Conservation (phyloP, 768 basidiomycete species). For the Clathrus columnatus region DNA sequence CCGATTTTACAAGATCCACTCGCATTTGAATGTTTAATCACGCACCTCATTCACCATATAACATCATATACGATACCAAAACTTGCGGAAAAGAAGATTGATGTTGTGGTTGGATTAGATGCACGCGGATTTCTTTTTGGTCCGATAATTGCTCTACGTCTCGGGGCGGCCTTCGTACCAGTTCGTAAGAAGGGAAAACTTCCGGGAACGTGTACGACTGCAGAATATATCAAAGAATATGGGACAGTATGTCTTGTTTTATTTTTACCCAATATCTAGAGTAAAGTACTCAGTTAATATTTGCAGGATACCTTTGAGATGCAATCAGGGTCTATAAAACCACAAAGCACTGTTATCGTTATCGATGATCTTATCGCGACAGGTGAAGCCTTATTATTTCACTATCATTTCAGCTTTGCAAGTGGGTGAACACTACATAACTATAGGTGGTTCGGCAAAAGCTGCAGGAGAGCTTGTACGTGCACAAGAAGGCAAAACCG, state of each 20-base stretch:
- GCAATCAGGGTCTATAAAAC: conserved; percentile 76
- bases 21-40: conserved; percentile 85
- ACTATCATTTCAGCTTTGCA: neutral
- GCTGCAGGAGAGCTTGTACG: conserved; percentile 86
- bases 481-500: conserved; percentile 71
- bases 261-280: neutral
- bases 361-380: conserved; percentile 96
- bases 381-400: conserved; percentile 39
- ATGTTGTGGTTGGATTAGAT: conserved; percentile 91
- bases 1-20: conserved; percentile 82
- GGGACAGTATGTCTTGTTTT: conserved; percentile 49
- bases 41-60: conserved; percentile 79
- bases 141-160: conserved; percentile 80
- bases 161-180: conserved; percentile 93
- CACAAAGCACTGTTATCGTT: conserved; percentile 77
- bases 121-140: conserved; percentile 94
- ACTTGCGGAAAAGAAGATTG: conserved; percentile 58
- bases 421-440: neutral
- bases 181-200: conserved; percentile 92
- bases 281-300: neutral
- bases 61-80: conserved; percentile 65
- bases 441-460: conserved; percentile 79
- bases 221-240: conserved; percentile 87
- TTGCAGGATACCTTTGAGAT: conserved; percentile 92
- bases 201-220: conserved; percentile 73